phyloP scores from a whole-genome alignment of 1,284 basidiomycete genomes.

The Grifola frondosa region DNA sequence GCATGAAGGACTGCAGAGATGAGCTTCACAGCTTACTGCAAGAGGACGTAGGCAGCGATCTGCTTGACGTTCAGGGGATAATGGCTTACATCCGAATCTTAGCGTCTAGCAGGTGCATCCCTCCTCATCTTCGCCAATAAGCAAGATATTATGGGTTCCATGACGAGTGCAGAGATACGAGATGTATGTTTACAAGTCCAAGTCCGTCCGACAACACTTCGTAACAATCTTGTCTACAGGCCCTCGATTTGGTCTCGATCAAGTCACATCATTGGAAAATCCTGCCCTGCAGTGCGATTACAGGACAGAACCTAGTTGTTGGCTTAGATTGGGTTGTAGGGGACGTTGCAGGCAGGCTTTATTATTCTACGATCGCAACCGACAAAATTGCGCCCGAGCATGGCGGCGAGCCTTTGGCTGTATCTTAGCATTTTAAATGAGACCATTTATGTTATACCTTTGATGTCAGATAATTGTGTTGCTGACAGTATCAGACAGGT shows the following conservation, averaged over 20 bases:
- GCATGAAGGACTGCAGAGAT: conserved; percentile 86
- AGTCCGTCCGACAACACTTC: no score
- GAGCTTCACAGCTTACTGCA: conserved; percentile 85
- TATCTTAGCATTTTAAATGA: conserved; percentile 5
- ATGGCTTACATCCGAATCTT: conserved; percentile 15
- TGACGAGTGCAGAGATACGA: conserved; percentile 81
- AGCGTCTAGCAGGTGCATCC: conserved; percentile 93
- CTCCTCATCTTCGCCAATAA: conserved; percentile 99
- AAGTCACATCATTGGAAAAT: conserved; percentile 90
- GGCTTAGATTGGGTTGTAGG: conserved; percentile 95
- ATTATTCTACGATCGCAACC: conserved; percentile 44
- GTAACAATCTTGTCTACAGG: conserved; percentile 55
- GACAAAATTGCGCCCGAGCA: not conserved
- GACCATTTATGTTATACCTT: no score
- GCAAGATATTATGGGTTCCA: conserved; percentile 89
- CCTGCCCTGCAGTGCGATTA: conserved; percentile 89
- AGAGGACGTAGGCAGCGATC: conserved; percentile 78
- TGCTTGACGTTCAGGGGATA: conserved; percentile 8
- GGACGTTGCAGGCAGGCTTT: conserved; percentile 82
- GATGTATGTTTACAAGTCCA: conserved; percentile 74
- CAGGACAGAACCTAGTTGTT: conserved; percentile 79
- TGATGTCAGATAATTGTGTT: no score
- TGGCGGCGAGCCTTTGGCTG: not conserved
- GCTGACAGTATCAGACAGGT: no score
- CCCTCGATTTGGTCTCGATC: conserved; percentile 74